A percentile compares a stretch with the other conserved stretches of the same genome.
Conservation (phyloP, 108 stramenopile species). For the Nitzschia sp. region DNA sequence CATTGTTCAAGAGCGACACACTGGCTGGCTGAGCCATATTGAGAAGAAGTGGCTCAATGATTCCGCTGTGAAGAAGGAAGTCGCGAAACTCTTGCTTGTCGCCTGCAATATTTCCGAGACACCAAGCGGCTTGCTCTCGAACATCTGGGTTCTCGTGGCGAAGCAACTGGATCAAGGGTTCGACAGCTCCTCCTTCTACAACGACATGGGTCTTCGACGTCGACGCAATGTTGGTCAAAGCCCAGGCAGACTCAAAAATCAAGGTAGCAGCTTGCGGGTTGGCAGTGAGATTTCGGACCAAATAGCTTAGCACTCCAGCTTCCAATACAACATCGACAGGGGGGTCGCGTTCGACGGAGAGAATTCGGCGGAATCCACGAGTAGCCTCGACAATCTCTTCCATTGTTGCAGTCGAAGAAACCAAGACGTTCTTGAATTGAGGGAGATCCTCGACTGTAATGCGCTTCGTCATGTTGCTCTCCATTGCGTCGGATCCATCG, state of each 20-base stretch:
- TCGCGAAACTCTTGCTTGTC: slow-evolving; percentile 82
- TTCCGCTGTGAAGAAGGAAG: slow-evolving; percentile 54
- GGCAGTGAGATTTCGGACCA: slow-evolving; percentile 65
- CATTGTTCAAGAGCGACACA: slow-evolving; percentile 72
- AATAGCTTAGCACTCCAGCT: slow-evolving; percentile 65
- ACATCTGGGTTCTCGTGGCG: slow-evolving; percentile 67
- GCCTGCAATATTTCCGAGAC: slow-evolving; percentile 95
- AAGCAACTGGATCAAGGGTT: slow-evolving; percentile 69
- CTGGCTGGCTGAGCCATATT: slow-evolving; percentile 81
- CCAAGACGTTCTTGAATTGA: slow-evolving; percentile 23
- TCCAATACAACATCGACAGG: slow-evolving; percentile 83
- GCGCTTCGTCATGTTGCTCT: neutral
- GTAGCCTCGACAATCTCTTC: slow-evolving; percentile 51
- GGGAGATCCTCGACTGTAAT: slow-evolving; percentile 58
- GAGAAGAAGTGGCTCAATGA: slow-evolving; percentile 56
- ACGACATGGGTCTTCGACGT: slow-evolving; percentile 69
- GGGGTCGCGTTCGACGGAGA: slow-evolving; percentile 81
- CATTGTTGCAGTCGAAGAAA: slow-evolving; percentile 30
- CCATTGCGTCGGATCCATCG: neutral
- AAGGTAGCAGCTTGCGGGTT: slow-evolving; percentile 49
- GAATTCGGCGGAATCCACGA: slow-evolving; percentile 76
- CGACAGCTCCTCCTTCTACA: slow-evolving; percentile 75
- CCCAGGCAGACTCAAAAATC: slow-evolving; percentile 95
- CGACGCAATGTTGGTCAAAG: slow-evolving; percentile 93
- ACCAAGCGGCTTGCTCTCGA: slow-evolving; percentile 96